A percentile compares a stretch with the other conserved stretches of the same genome.
Conservation (phyloP, 2,329 filamentous ascomycete species). For the Monilinia laxa region DNA sequence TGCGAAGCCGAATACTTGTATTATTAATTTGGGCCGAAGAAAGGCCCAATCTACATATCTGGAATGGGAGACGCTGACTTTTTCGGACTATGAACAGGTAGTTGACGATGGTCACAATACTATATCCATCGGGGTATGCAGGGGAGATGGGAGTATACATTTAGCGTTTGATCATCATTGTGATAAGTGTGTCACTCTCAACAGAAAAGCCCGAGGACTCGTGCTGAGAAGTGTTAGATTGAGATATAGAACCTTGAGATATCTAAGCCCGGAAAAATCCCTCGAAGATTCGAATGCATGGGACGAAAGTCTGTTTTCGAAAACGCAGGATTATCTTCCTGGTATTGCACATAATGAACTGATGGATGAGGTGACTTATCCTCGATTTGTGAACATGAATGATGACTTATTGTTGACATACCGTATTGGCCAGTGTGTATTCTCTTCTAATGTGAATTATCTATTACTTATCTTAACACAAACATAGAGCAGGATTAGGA, state of each 20-base stretch:
- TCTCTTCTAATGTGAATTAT: neutral
- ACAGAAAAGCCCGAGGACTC: neutral
- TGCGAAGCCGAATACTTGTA: slow-evolving; percentile 22
- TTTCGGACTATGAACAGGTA: slow-evolving; percentile 32
- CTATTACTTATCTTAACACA: neutral
- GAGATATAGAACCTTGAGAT: slow-evolving; percentile 30
- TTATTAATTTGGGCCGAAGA: slow-evolving; percentile 29
- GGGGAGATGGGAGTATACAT: slow-evolving; percentile 34
- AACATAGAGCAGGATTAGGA: slow-evolving; percentile 32
- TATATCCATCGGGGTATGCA: slow-evolving; percentile 34
- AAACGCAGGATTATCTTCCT: slow-evolving; percentile 29
- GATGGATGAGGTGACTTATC: slow-evolving; percentile 34
- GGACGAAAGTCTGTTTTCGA: slow-evolving; percentile 29
- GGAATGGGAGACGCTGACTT: slow-evolving; percentile 31
- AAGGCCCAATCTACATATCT: neutral
- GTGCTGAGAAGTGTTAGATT: slow-evolving; percentile 26
- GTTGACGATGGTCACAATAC: slow-evolving; percentile 36
- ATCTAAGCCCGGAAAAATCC: neutral
- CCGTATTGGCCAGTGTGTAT: slow-evolving; percentile 35
- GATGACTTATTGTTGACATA: slow-evolving; percentile 34
- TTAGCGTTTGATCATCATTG: slow-evolving; percentile 36
- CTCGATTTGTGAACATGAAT: slow-evolving; percentile 34
- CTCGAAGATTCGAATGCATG: slow-evolving; percentile 21
- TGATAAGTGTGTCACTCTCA: slow-evolving; percentile 28
- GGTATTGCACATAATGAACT: slow-evolving; percentile 28